Evolutionary conservation across 306 rosid genomes (phyloP).

Genomic region (Fragaria nilgerrensis): DNA sequence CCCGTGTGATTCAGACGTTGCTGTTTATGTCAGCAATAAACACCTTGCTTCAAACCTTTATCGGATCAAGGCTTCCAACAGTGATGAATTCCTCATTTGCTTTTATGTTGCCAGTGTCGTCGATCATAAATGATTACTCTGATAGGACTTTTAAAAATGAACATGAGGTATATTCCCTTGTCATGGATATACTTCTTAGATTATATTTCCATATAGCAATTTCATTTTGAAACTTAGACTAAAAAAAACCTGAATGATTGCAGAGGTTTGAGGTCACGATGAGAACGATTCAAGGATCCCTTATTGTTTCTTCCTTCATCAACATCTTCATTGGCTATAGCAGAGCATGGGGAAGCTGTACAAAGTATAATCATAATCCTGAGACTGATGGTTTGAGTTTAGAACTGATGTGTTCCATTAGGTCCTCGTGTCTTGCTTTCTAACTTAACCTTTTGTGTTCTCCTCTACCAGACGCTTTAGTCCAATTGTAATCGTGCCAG

Average conservation of each 20-base stretch:
- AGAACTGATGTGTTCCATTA: conserved; percentile 5
- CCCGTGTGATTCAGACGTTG: conserved; percentile 83
- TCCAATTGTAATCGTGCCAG: conserved; percentile 68
- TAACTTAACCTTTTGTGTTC: conserved; percentile 9
- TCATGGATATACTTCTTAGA: not conserved
- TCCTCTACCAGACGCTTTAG: conserved; percentile 62
- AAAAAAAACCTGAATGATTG: conserved; percentile 24
- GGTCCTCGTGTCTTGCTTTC: not conserved
- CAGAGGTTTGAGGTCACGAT: conserved; percentile 71
- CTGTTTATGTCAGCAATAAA: conserved; percentile 77
- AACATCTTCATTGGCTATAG: conserved; percentile 78
- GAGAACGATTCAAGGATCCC: conserved; percentile 88
- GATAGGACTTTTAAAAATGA: conserved; percentile 46
- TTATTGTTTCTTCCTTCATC: conserved; percentile 75
- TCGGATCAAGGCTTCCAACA: conserved; percentile 88
- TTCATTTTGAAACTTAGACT: not conserved
- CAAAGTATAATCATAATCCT: conserved; percentile 44
- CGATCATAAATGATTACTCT: conserved; percentile 61
- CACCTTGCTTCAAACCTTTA: conserved; percentile 71
- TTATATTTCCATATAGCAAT: not conserved
- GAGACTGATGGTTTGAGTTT: conserved; percentile 3
- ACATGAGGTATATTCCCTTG: conserved; percentile 53
- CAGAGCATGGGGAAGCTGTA: conserved; percentile 63
- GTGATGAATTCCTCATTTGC: conserved; percentile 84
- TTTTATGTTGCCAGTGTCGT: conserved; percentile 58